A percentile compares a stretch with the other conserved stretches of the same genome.
These are phyloP conservation scores for Bolboschoenus planiculmis DNA, from an alignment of 176 grass and related monocot species.

Conservation along the genomic window DNA sequence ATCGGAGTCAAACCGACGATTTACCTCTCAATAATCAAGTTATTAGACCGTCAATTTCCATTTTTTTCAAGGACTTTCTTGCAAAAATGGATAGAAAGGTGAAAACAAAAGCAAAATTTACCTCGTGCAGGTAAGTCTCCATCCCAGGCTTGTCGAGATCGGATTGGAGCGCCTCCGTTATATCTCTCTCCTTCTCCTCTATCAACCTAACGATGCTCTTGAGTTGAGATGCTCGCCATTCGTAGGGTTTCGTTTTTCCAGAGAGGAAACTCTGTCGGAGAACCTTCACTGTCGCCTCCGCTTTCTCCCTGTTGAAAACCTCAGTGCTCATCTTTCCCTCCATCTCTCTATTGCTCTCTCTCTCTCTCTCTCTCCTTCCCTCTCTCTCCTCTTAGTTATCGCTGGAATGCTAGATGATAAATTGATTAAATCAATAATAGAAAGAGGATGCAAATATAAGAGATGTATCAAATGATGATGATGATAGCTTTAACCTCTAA, in stretches of 20 bases:
- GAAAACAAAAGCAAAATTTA: background rate
- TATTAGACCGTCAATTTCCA: background rate
- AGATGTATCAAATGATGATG: too few relatives aligned
- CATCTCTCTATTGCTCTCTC: background rate
- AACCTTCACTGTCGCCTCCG: slow-evolving; percentile 29
- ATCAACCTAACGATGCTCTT: slow-evolving; percentile 38
- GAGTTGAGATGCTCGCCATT: slow-evolving; percentile 78
- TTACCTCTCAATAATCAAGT: background rate
- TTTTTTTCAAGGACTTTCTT: background rate
- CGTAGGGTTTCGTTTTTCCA: slow-evolving; percentile 48
- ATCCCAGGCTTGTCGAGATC: slow-evolving; percentile 77
- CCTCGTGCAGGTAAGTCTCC: slow-evolving; percentile 81
- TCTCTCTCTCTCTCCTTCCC: background rate
- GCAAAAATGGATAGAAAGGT: background rate
- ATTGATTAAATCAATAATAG: too few relatives aligned
- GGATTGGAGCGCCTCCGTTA: slow-evolving; percentile 47
- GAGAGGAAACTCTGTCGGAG: slow-evolving; percentile 40
- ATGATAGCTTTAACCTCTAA: background rate
- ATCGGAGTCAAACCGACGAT: background rate
- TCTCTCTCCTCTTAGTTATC: background rate
- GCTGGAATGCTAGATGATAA: too few relatives aligned
- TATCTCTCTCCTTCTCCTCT: slow-evolving; percentile 65
- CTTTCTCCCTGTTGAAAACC: slow-evolving; percentile 7
- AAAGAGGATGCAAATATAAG: background rate
- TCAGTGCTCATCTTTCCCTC: background rate